Percentiles rank a stretch among this genome's conserved stretches.
These are phyloP conservation scores for Fusarium humuli DNA, from an alignment of 2,329 filamentous ascomycete species.

Conservation along the genomic window DNA sequence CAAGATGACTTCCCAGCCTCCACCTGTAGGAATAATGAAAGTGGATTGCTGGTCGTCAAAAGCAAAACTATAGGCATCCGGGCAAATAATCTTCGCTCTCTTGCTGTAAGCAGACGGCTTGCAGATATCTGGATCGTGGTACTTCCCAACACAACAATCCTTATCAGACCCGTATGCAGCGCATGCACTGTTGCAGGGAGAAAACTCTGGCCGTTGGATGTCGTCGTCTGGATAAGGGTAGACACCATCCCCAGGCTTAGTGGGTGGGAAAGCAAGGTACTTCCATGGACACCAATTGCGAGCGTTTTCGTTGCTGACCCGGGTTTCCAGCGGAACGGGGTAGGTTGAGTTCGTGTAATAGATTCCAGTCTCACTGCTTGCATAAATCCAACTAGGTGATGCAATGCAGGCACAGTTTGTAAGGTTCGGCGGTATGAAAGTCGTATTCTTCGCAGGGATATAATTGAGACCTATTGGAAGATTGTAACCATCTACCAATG, in stretches of 20 bases:
- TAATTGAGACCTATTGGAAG: slow-evolving; percentile 74
- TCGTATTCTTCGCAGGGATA: slow-evolving; percentile 69
- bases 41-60: slow-evolving; percentile 70
- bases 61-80: slow-evolving; percentile 85
- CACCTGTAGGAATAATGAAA: slow-evolving; percentile 73
- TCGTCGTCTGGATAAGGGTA: slow-evolving; percentile 85
- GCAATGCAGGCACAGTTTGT: slow-evolving; percentile 83
- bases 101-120: slow-evolving; percentile 75
- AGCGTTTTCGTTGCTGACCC: slow-evolving; percentile 67
- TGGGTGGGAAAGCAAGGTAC: slow-evolving; percentile 74
- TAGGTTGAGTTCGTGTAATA: slow-evolving; percentile 73
- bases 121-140: slow-evolving; percentile 73
- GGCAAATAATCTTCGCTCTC: slow-evolving; percentile 79
- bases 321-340: slow-evolving; percentile 74
- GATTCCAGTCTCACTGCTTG: slow-evolving; percentile 63
- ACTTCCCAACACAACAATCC: slow-evolving; percentile 81
- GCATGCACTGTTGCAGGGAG: slow-evolving; percentile 83
- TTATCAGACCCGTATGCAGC: slow-evolving; percentile 72
- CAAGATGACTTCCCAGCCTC: slow-evolving; percentile 82
- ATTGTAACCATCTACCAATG: slow-evolving; percentile 87
- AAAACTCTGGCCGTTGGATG: slow-evolving; percentile 76
- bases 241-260: slow-evolving; percentile 77
- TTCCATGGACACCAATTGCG: slow-evolving; percentile 84
- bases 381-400: slow-evolving; percentile 71
- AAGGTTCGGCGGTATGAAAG: slow-evolving; percentile 78